Evolutionary conservation across 108 stramenopile species (phyloP), one percentile per base, ranked within the genome.

Genomic region (Bacterosira constricta): DNA sequence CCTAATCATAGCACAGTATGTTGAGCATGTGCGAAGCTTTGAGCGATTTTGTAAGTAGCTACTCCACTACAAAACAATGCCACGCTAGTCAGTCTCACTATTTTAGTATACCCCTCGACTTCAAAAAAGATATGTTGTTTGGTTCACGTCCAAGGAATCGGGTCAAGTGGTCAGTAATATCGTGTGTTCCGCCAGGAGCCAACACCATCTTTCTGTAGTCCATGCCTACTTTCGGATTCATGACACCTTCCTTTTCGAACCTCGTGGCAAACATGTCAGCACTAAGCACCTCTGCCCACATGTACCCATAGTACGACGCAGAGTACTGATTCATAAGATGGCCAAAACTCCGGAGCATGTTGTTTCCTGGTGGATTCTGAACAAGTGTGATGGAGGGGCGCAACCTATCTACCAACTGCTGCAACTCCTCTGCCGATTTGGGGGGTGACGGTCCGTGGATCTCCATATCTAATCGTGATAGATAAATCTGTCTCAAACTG

Each of bases 241-340:
- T 69, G 4, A 70, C 32, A 57, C 63, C 63, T 39, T 83, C 76
- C 42, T 37, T 66, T 49, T 79, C 78, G 64, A 80, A 79, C 13
- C 66, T n/a, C 39, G 49, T 54, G 5, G 66, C 58, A 62, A 83
- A 83, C 82, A 83, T 80, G 25, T 80, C 78, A 3, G 82, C 73
- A 54, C 68, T 75, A 10, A 80, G 38, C 12, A 79, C 82, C 39
- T 64, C 79, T 1, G 79, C 79, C 79, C 79, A 83, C 67, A 83
- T 55, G 61, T 83, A 83, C 51, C 82, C 81, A 54, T 78, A 82
- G 15, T 78, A 78, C 0, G 55, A 49, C 1, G 82, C 76, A 17
- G 72, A 66, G 47, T 83, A 83, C 41, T 83, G 82, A 46, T 83
- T 83, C 82, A 83, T 83, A 39, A 83, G 53, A 63, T 83, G 82